These are phyloP conservation scores for Debaryomycetaceae sp. DNA, from an alignment of 1,139 yeast species.

Conservation along the genomic window DNA sequence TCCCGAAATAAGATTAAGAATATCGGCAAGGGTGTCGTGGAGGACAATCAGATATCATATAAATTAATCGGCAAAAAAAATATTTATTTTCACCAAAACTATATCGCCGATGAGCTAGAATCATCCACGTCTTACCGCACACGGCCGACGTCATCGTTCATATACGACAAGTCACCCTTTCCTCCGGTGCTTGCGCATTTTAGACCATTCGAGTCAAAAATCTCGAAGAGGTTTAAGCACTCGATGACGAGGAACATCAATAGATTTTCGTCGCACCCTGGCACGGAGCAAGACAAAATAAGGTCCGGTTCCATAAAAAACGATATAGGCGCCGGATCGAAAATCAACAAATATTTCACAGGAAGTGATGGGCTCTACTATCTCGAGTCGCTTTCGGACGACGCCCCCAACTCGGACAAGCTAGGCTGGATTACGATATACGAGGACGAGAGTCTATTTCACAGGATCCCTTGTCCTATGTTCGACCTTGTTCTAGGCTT, in stretches of 20 bases:
- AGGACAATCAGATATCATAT: constrained; percentile 15
- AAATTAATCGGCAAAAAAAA: constrained; percentile 25
- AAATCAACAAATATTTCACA: constrained; percentile 33
- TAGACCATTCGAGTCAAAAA: constrained; percentile 49
- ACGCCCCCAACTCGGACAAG: constrained; percentile 55
- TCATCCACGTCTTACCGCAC: background rate
- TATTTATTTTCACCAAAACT: constrained; percentile 31
- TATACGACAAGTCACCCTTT: constrained; percentile 14
- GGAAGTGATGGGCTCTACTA: constrained; percentile 57
- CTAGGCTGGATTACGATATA: constrained; percentile 64
- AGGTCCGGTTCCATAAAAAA: constrained; percentile 11
- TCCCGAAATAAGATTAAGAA: constrained; percentile 14
- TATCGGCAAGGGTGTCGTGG: constrained; percentile 4
- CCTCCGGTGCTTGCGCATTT: constrained; percentile 48
- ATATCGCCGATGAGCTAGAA: constrained; percentile 6
- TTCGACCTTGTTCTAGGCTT: constrained; percentile 55
- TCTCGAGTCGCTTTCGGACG: constrained; percentile 49
- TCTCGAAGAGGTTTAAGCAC: constrained; percentile 38
- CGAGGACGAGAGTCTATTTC: constrained; percentile 36
- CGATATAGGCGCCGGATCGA: constrained; percentile 30
- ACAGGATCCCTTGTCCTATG: constrained; percentile 15
- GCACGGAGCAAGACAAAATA: constrained; percentile 4
- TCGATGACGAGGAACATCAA: constrained; percentile 15
- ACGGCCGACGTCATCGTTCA: constrained; percentile 1
- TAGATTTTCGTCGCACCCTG: constrained; percentile 3